Conservation (phyloP, 306 rosid genomes). For the Lathyrus sativus region DNA sequence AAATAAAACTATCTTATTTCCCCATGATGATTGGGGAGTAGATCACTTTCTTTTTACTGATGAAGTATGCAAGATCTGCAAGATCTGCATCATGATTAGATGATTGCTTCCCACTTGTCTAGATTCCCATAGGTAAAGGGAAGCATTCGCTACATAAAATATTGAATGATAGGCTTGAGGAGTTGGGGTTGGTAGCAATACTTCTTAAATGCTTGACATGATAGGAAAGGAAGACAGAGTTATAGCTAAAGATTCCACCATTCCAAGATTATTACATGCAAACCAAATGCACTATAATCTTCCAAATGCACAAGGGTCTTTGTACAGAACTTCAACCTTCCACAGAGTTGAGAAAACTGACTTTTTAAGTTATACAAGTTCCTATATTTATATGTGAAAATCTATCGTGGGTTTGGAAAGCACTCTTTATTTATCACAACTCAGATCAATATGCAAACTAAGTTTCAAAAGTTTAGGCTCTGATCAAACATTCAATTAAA, state of each 20-base stretch:
- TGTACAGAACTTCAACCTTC: not conserved
- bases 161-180: not conserved
- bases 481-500: slow-evolving; percentile 17
- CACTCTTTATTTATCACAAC: not conserved
- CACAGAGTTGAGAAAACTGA: not conserved
- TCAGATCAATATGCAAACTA: slow-evolving; percentile 16
- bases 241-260: not conserved
- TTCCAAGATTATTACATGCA: not conserved
- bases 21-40: slow-evolving; percentile 19
- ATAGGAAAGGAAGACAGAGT: slow-evolving; percentile 1
- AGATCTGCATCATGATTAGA: not conserved
- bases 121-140: not conserved
- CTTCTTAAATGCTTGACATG: not conserved
- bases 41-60: slow-evolving; percentile 23
- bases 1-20: slow-evolving; percentile 28
- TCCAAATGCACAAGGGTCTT: not conserved
- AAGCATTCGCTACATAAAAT: not conserved
- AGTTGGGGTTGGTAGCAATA: slow-evolving; percentile 5
- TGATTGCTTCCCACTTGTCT: not conserved
- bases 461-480: slow-evolving; percentile 10
- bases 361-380: not conserved
- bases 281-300: slow-evolving; percentile 2
- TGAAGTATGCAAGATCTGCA: slow-evolving; percentile 12
- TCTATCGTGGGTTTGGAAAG: not conserved
- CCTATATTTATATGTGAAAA: not conserved